Evolutionary conservation across 345 rosid species (phyloP).

Genomic region (Aquilaria sinensis): DNA sequence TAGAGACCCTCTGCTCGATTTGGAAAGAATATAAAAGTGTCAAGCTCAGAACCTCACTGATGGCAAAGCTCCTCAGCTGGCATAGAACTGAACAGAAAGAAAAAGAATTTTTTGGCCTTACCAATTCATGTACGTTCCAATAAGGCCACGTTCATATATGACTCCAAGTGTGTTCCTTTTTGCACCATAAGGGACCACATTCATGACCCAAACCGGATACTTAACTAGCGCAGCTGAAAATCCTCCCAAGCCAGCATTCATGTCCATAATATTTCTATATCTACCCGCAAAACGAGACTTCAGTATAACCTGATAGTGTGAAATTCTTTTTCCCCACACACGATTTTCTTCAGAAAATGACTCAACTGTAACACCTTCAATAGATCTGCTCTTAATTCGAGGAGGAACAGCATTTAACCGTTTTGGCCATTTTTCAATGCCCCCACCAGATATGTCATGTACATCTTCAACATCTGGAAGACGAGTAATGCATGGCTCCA

Average conservation of each 20-base stretch:
- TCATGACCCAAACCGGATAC: slow-evolving; percentile 69
- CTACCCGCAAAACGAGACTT: slow-evolving; percentile 32
- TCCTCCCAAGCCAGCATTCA: slow-evolving; percentile 71
- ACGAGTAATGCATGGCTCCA: slow-evolving; percentile 57
- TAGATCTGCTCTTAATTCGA: slow-evolving; percentile 20
- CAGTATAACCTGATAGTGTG: slow-evolving; percentile 33
- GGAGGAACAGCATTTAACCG: slow-evolving; percentile 41
- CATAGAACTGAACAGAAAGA: neutral
- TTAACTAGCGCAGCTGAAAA: slow-evolving; percentile 56
- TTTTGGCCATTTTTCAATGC: slow-evolving; percentile 39
- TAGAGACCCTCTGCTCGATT: too few species aligned
- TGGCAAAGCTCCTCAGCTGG: too few species aligned
- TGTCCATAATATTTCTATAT: slow-evolving; percentile 60
- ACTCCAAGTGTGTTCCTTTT: slow-evolving; percentile 44
- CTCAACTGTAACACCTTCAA: slow-evolving; percentile 25
- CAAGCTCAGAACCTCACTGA: too few species aligned
- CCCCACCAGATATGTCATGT: slow-evolving; percentile 30
- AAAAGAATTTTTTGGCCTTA: slow-evolving; percentile 18
- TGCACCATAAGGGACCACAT: slow-evolving; percentile 45
- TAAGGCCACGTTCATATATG: slow-evolving; percentile 61
- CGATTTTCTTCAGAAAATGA: slow-evolving; percentile 32
- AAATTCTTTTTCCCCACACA: slow-evolving; percentile 40
- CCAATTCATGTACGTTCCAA: slow-evolving; percentile 76
- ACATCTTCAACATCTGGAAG: slow-evolving; percentile 26
- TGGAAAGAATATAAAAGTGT: too few species aligned